Evolutionary conservation across 2,329 filamentous ascomycete genomes (phyloP).

Genomic region (Pseudocercospora vitis): DNA sequence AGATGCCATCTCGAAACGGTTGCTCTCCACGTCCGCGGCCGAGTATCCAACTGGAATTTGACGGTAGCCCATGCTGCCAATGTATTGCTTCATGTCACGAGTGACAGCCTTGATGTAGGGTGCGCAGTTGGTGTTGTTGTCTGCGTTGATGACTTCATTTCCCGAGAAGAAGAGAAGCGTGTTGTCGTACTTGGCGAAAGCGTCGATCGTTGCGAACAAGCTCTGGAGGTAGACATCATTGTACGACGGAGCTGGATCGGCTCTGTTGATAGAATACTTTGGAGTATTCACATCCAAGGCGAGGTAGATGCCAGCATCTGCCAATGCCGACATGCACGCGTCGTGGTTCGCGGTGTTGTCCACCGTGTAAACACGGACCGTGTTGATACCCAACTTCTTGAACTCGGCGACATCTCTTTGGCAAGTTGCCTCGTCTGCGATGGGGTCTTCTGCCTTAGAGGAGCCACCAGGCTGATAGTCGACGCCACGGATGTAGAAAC

Average conservation of each 20-base stretch:
- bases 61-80: conserved; percentile 68
- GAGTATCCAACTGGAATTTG: conserved; percentile 76
- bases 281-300: conserved; percentile 92
- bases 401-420: conserved; percentile 78
- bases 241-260: conserved; percentile 72
- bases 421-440: conserved; percentile 70
- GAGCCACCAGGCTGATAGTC: conserved; percentile 60
- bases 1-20: conserved; percentile 79
- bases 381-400: conserved; percentile 84
- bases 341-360: conserved; percentile 83
- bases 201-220: conserved; percentile 85
- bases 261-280: conserved; percentile 82
- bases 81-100: conserved; percentile 78
- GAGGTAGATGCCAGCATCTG: conserved; percentile 85
- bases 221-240: conserved; percentile 82
- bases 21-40: conserved; percentile 79
- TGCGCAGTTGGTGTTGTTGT: conserved; percentile 61
- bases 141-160: conserved; percentile 69
- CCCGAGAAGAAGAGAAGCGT: conserved; percentile 81
- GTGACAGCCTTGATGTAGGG: conserved; percentile 73
- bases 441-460: conserved; percentile 67
- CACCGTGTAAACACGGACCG: conserved; percentile 86
- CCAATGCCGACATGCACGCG: conserved; percentile 78
- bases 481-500: conserved; percentile 62
- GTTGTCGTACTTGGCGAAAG: conserved; percentile 80